phyloP scores from a whole-genome alignment of 108 stramenopile species.

The Nannochloropsis salina region DNA sequence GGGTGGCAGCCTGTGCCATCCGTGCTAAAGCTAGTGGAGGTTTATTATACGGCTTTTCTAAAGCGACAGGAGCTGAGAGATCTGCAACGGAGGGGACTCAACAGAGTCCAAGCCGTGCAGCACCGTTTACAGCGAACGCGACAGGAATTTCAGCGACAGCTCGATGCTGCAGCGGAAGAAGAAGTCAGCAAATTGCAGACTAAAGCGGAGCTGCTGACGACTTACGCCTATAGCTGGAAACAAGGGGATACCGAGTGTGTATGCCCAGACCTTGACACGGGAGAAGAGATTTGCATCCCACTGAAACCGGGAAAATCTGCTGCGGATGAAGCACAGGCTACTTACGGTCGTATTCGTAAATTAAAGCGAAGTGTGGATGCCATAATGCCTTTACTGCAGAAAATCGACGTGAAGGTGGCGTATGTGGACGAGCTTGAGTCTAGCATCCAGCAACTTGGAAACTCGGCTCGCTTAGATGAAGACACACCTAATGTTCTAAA shows the following conservation, averaged over 20 bases:
- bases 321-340: slow-evolving; percentile 25
- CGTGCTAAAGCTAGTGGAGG: background rate
- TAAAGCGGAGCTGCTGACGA: slow-evolving; percentile 27
- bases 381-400: slow-evolving; percentile 28
- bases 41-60: background rate
- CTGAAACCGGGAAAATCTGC: slow-evolving; percentile 31
- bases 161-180: background rate
- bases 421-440: slow-evolving; percentile 36
- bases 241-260: slow-evolving; percentile 24
- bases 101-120: slow-evolving; percentile 10
- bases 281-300: slow-evolving; percentile 22
- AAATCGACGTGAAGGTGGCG: slow-evolving; percentile 23
- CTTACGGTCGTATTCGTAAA: slow-evolving; percentile 32
- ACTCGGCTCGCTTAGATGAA: background rate
- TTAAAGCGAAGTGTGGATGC: slow-evolving; percentile 34
- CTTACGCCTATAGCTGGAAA: slow-evolving; percentile 27
- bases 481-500: background rate
- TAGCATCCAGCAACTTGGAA: slow-evolving; percentile 28
- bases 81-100: slow-evolving; percentile 11
- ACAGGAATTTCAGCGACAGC: slow-evolving; percentile 6
- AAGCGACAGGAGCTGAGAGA: background rate
- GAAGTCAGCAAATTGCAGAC: background rate
- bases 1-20: slow-evolving; percentile 18
- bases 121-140: background rate
- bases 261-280: slow-evolving; percentile 36